A percentile compares a stretch with the other conserved stretches of the same genome.
Evolutionary conservation across 1,139 yeast genomes (phyloP).

Genomic region (Debaryomycetaceae sp.): DNA sequence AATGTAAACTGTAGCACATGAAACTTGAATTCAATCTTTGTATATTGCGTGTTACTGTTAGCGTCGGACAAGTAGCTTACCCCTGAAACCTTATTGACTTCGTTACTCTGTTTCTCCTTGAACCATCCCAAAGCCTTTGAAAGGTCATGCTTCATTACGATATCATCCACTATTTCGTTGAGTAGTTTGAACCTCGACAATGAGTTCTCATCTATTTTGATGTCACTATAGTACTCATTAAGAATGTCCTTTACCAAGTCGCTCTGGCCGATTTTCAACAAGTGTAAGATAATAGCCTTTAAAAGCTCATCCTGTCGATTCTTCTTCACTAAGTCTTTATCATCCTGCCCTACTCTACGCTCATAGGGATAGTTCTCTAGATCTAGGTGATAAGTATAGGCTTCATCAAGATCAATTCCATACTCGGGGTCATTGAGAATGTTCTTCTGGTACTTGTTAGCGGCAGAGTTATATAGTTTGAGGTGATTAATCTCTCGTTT

Average conservation of each 20-base stretch:
- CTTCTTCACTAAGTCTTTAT: neutral
- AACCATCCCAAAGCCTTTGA: slow-evolving; percentile 36
- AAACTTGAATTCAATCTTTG: slow-evolving; percentile 53
- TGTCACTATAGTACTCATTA: slow-evolving; percentile 17
- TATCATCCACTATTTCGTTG: slow-evolving; percentile 36
- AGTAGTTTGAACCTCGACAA: slow-evolving; percentile 27
- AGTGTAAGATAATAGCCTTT: slow-evolving; percentile 39
- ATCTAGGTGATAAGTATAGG: slow-evolving; percentile 40
- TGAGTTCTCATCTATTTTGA: slow-evolving; percentile 21
- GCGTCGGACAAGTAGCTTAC: neutral
- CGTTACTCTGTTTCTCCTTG: slow-evolving; percentile 17
- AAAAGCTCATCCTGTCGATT: slow-evolving; percentile 20
- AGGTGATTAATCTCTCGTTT: slow-evolving; percentile 29
- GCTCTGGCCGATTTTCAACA: slow-evolving; percentile 42
- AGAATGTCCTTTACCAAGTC: slow-evolving; percentile 32
- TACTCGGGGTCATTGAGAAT: slow-evolving; percentile 28
- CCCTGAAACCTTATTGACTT: slow-evolving; percentile 1
- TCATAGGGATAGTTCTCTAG: slow-evolving; percentile 29
- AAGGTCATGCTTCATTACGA: slow-evolving; percentile 32
- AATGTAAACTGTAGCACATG: slow-evolving; percentile 58
- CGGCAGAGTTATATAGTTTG: slow-evolving; percentile 37
- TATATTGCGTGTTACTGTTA: slow-evolving; percentile 6
- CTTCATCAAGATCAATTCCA: slow-evolving; percentile 38
- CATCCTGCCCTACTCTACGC: slow-evolving; percentile 1
- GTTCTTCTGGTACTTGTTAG: slow-evolving; percentile 36